Base-by-base conservation (phyloP, 2,329 filamentous ascomycete species). In the Zopfia rhizophila region DNA sequence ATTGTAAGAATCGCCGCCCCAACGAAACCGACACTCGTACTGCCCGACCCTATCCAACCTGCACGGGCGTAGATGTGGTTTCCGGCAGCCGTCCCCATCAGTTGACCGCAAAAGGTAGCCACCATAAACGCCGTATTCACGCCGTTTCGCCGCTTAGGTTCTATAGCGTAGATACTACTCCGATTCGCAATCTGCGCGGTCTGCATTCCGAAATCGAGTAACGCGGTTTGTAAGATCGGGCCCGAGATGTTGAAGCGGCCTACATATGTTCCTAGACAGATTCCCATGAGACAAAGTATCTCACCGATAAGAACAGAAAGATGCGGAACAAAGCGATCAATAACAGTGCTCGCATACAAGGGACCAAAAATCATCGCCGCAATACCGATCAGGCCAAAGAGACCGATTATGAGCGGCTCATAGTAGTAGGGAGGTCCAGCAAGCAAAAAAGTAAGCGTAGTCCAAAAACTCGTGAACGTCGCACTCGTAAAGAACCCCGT, bases 81-180 rank as follows among this genome's bases (percentile, higher is more conserved):
- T 0, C 81, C 81, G 0, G 71, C 75, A 7, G 74, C 70, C 2
- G 78, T 81, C 0, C 89, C 89, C 2, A 85, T 86, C 33, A 94
- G 62, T 73, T 94, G 90, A 0, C 90, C 90, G 19, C 81, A 84
- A 60, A 93, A 93, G 0, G 83, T 84, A 6, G 81, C 79, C 0
- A 91, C 79, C 90, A 93, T 94, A 61, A 91, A 94, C 1, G 86
- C 88, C 0, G 89, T 91, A 64, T 94, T 94, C 17, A 93, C 81
- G 3, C 90, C 73, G 69, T 91, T 94, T 4, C 88, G 74, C 0
- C 86, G 85, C 48, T 83, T 85, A 0, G 89, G 85, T 40, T 88
- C 86, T 16, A 93, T 84, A 1, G 76, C 72, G 58, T 90, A 92
- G 14, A 94, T 88, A 3, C 83, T 79, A 0, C 80, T 78, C 0